Conservation (phyloP, 2,329 filamentous ascomycete species). For the Capronia coronata region DNA sequence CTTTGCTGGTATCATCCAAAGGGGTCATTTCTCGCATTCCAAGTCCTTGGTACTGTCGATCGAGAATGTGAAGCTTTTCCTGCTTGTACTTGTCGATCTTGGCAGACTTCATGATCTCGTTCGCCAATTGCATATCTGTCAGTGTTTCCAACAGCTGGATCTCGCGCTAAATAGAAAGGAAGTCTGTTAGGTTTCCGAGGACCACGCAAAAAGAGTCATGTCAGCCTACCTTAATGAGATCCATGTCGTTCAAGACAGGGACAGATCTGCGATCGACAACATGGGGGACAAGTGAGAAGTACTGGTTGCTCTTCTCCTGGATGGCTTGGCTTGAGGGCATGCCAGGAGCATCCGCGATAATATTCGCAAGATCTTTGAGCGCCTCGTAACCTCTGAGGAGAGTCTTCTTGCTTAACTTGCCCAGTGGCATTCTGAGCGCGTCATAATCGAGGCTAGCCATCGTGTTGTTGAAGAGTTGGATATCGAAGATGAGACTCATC, state of each 20-base stretch:
- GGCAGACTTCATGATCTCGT: constrained; percentile 66
- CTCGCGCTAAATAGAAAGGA: constrained; percentile 16
- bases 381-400: constrained; percentile 68
- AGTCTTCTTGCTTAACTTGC: constrained; percentile 74
- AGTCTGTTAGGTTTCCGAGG: background rate
- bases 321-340: constrained; percentile 40
- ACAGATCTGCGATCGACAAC: constrained; percentile 59
- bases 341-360: constrained; percentile 52
- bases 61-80: constrained; percentile 56
- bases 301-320: constrained; percentile 65
- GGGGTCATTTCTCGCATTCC: constrained; percentile 70
- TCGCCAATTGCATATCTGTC: constrained; percentile 77
- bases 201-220: background rate
- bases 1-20: constrained; percentile 51
- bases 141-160: constrained; percentile 53
- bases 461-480: constrained; percentile 58
- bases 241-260: constrained; percentile 21
- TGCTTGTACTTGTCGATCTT: constrained; percentile 39
- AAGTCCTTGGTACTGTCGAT: constrained; percentile 65
- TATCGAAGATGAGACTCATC: constrained; percentile 79
- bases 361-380: constrained; percentile 65
- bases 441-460: constrained; percentile 42
- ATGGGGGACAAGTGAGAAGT: constrained; percentile 78
- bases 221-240: constrained; percentile 20
- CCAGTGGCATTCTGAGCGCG: constrained; percentile 66